Evolutionary conservation across 495 filamentous ascomycete genomes (phyloP).

Genomic region (Hyaloscypha variabilis): DNA sequence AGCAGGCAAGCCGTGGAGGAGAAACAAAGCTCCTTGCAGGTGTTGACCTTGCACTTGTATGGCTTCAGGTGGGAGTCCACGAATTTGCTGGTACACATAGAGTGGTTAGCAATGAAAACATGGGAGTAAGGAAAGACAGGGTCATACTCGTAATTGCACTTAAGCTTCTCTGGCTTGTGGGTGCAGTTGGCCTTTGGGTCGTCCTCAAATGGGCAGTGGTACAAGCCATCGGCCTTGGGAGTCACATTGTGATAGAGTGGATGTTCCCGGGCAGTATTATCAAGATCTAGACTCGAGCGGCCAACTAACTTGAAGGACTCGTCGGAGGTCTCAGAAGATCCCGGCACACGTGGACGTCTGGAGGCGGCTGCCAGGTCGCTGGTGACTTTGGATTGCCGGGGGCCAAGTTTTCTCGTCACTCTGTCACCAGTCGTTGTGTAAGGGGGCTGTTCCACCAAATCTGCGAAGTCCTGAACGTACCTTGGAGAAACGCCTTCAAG

Average conservation of each 20-base stretch:
- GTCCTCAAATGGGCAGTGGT: constrained; percentile 79
- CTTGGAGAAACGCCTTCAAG: constrained; percentile 30
- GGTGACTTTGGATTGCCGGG: constrained; percentile 27
- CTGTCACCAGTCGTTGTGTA: constrained; percentile 30
- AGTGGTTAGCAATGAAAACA: constrained; percentile 32
- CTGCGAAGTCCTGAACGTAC: constrained; percentile 28
- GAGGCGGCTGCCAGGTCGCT: constrained; percentile 26
- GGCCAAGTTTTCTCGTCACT: constrained; percentile 27
- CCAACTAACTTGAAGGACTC: constrained; percentile 28
- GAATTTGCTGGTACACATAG: constrained; percentile 69
- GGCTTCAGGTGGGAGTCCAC: constrained; percentile 93
- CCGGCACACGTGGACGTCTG: constrained; percentile 20
- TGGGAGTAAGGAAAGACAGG: constrained; percentile 19
- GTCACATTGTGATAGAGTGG: constrained; percentile 73
- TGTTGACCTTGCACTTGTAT: constrained; percentile 82
- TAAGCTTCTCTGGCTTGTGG: constrained; percentile 86
- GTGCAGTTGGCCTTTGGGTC: constrained; percentile 67
- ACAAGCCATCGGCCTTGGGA: constrained; percentile 71
- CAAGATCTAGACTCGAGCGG: constrained; percentile 30
- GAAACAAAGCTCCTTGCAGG: constrained; percentile 79
- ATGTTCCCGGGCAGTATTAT: constrained; percentile 74
- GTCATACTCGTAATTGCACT: constrained; percentile 96
- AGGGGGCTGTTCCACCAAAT: constrained; percentile 29
- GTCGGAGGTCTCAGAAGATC: constrained; percentile 27
- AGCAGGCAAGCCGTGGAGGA: constrained; percentile 95